phyloP scores from a whole-genome alignment of 345 rosid species.

The Eucalyptus regnans region DNA sequence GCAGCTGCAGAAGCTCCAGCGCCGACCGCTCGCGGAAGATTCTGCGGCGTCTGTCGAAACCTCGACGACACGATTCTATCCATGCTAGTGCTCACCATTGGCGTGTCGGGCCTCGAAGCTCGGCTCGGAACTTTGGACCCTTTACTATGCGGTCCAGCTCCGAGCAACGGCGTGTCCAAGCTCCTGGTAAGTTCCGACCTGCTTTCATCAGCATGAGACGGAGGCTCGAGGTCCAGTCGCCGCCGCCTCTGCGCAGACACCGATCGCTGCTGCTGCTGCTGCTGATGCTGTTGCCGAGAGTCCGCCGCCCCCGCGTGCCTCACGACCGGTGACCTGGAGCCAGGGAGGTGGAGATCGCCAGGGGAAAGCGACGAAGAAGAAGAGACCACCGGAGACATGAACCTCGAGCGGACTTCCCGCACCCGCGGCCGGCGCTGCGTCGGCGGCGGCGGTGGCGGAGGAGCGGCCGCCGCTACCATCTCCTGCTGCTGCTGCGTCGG shows the following conservation, averaged over 20 bases:
- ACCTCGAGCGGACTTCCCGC: conserved; percentile 74
- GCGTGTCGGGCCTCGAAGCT: conserved; percentile 8
- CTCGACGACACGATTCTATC: conserved; percentile 13
- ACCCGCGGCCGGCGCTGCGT: conserved; percentile 61
- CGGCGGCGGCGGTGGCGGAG: conserved; percentile 27
- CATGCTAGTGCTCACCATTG: conserved; percentile 3
- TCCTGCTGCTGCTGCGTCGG: not conserved
- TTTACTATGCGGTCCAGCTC: not conserved
- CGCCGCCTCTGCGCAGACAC: conserved; percentile 38
- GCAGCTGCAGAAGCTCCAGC: conserved; percentile 41
- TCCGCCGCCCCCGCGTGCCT: not conserved
- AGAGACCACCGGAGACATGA: conserved; percentile 52
- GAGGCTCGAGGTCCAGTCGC: conserved; percentile 24
- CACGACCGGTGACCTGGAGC: conserved; percentile 21
- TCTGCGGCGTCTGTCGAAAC: not conserved
- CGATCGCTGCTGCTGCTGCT: conserved; percentile 18
- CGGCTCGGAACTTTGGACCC: not conserved
- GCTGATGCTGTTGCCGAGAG: not conserved
- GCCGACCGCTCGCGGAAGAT: conserved; percentile 12
- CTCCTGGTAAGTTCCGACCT: conserved; percentile 27
- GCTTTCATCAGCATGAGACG: conserved; percentile 26
- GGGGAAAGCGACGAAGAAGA: conserved; percentile 9
- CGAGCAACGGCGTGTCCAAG: conserved; percentile 33
- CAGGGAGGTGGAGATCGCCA: conserved; percentile 22
- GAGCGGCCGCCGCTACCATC: not conserved